Evolutionary conservation across 208 protist species (phyloP), one percentile per base, ranked within the genome.

Genomic region (Leishmania gerbilli): DNA sequence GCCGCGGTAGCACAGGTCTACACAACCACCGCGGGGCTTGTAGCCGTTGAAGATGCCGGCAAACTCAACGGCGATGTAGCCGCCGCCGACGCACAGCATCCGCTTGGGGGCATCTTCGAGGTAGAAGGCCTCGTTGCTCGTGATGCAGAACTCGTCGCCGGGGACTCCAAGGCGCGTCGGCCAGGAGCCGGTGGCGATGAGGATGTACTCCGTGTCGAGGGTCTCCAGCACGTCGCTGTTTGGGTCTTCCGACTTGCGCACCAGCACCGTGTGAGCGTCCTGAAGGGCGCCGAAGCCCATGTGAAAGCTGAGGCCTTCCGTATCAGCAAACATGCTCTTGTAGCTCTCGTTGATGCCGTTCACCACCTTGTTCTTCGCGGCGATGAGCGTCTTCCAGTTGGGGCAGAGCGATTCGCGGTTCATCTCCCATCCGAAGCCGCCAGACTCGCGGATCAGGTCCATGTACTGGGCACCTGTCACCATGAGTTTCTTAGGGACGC

Each of bases 41-140:
- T 97, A 98, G 21, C 82, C 93, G 83, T 97, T 96, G 82, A 98
- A 97, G 84, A 98, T 97, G 82, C 93, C 93, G 42, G 95, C 95
- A 76, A 98, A 97, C 84, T 98, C 96, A 8, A 97, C 80, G 17
- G 92, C 91, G 79, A 98, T 98, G 89, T 97, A 98, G 71, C 96
- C 96, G 75, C 94, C 96, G 47, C 96, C 96, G 40, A 98, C 92
- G 78, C 93, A 93, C 3, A 98, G 85, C 0, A 86, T 89, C 75
- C 93, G 89, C 79, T 92, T 89, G 64, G 96, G 96, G 51, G 85
- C 85, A 47, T 96, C 86, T 15, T 87, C 79, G 3, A 98, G 89
- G 85, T 97, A 97, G 82, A 98, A 98, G 71, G 92, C 92, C 80
- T 98, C 94, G 84, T 98, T 97, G 81, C 92, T 97, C 64, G 89